Conservation (phyloP, 148 eudicot genomes). For the Chenopodium quinoa region DNA sequence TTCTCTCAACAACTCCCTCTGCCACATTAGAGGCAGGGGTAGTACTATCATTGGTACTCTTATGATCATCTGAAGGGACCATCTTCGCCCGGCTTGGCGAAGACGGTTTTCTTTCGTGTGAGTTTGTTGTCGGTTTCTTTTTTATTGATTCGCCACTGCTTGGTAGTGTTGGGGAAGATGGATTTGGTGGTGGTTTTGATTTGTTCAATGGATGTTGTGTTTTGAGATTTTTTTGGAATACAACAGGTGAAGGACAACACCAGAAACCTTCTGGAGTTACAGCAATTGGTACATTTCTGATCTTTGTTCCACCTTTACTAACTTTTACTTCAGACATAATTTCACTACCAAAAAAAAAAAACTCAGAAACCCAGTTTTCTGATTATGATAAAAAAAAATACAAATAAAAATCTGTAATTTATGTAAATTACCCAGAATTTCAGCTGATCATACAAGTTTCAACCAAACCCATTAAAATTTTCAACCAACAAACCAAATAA, state of each 20-base stretch:
- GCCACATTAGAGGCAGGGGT: conserved; percentile 33
- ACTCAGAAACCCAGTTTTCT: background rate
- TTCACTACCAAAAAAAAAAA: conserved; percentile 16
- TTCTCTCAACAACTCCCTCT: conserved; percentile 32
- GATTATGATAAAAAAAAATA: background rate
- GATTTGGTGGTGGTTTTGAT: conserved; percentile 36
- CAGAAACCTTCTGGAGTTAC: conserved; percentile 96
- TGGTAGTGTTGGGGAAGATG: conserved; percentile 25
- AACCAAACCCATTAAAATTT: background rate
- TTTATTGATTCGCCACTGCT: conserved; percentile 26
- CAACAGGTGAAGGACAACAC: conserved; percentile 91
- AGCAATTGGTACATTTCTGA: conserved; percentile 82
- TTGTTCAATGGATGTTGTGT: conserved; percentile 51
- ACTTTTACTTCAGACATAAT: conserved; percentile 68
- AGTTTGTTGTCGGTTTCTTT: conserved; percentile 37
- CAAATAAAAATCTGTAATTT: background rate
- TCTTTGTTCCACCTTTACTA: conserved; percentile 53
- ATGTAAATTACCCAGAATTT: background rate
- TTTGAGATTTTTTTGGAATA: conserved; percentile 61
- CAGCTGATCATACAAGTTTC: conserved; percentile 16
- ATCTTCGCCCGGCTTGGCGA: conserved; percentile 28
- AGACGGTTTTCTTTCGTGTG: conserved; percentile 36
- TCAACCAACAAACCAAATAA: conserved; percentile 14
- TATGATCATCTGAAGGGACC: conserved; percentile 36
- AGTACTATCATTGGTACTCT: conserved; percentile 22